Evolutionary conservation across 2,329 filamentous ascomycete species (phyloP).

Genomic region (Podosphaera leucotricha): DNA sequence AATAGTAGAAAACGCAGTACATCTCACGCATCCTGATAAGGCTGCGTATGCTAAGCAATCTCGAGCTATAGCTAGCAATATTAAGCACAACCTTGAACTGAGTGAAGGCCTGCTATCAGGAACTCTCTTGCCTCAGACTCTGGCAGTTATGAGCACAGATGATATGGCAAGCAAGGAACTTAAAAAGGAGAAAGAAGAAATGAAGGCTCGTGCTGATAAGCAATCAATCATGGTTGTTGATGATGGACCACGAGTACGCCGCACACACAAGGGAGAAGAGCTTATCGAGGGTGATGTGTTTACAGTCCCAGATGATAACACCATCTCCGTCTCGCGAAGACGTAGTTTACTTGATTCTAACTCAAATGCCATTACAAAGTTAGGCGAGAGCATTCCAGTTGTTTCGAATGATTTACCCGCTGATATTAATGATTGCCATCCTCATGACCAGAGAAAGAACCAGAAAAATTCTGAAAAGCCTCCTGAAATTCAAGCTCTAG

Average conservation of each 20-base stretch:
- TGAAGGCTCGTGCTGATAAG: slow-evolving; percentile 58
- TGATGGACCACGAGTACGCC: slow-evolving; percentile 51
- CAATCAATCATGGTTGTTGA: slow-evolving; percentile 64
- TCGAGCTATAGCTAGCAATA: slow-evolving; percentile 58
- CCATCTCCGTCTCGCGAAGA: slow-evolving; percentile 14
- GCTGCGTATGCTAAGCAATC: slow-evolving; percentile 38
- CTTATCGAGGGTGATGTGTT: slow-evolving; percentile 52
- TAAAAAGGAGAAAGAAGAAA: slow-evolving; percentile 50
- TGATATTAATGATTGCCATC: slow-evolving; percentile 13
- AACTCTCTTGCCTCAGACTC: slow-evolving; percentile 44
- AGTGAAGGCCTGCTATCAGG: slow-evolving; percentile 51
- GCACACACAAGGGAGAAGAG: slow-evolving; percentile 91
- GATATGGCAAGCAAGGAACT: slow-evolving; percentile 84
- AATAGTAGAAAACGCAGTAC: slow-evolving; percentile 53
- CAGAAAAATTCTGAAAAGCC: slow-evolving; percentile 11
- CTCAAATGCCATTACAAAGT: slow-evolving; percentile 14
- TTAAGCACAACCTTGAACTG: slow-evolving; percentile 69
- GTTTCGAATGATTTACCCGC: slow-evolving; percentile 14
- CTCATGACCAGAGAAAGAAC: slow-evolving; percentile 10
- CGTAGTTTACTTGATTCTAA: slow-evolving; percentile 19
- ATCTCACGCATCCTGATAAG: slow-evolving; percentile 28
- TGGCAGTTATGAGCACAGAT: slow-evolving; percentile 73
- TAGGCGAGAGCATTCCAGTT: slow-evolving; percentile 17
- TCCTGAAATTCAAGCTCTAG: slow-evolving; percentile 13
- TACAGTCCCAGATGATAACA: slow-evolving; percentile 16